Conservation (phyloP, 192 early-diverging fungal species). For the Coemansia sp. region DNA sequence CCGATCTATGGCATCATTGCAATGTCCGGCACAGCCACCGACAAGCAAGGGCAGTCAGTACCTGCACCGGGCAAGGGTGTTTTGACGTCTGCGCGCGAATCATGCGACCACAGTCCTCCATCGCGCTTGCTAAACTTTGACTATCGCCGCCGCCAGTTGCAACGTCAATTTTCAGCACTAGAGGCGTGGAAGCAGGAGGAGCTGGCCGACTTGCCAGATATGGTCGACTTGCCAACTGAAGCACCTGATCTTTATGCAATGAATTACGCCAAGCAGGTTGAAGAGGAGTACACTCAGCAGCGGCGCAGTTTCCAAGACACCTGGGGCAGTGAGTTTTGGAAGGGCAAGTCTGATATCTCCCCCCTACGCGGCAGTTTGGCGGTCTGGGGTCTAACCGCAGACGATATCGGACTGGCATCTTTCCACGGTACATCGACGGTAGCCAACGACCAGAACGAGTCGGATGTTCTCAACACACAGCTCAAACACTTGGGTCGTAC, state of each 20-base stretch:
- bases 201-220: not conserved
- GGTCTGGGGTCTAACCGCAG: no score
- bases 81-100: constrained; percentile 82
- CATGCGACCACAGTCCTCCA: not conserved
- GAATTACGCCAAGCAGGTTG: constrained; percentile 1
- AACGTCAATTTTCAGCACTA: constrained; percentile 13
- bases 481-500: constrained; percentile 81
- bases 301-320: constrained; percentile 43
- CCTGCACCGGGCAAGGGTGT: constrained; percentile 63
- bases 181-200: constrained; percentile 13
- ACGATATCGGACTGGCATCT: no score
- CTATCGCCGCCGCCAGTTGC: not conserved
- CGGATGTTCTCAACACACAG: constrained; percentile 85
- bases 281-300: constrained; percentile 5
- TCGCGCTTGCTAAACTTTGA: not conserved
- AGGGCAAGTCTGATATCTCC: constrained; percentile 70
- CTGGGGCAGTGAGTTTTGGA: constrained; percentile 85
- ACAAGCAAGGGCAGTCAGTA: constrained; percentile 82
- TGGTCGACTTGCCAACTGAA: not conserved
- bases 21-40: constrained; percentile 82
- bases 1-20: constrained; percentile 90
- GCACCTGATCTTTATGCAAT: not conserved
- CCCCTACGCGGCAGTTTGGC: constrained; percentile 77
- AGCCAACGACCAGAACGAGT: no score
- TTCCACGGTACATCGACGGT: no score